phyloP scores from a whole-genome alignment of 2,329 filamentous ascomycete genomes.

The Nannizzia gypsea region DNA sequence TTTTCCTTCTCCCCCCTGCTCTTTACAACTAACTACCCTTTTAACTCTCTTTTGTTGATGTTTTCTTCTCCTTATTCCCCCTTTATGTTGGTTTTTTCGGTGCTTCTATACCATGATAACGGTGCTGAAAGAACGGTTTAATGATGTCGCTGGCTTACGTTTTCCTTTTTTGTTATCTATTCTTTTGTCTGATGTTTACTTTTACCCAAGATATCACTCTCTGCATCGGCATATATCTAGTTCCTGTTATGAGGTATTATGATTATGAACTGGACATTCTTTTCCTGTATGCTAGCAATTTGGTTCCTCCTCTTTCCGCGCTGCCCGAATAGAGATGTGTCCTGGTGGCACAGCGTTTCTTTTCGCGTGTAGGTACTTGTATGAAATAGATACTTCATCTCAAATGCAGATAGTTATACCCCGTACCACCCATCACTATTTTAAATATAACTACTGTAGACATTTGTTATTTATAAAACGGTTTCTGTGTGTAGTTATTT shows the following conservation, averaged over 20 bases:
- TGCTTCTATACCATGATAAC: background rate
- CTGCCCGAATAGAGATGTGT: background rate
- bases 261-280: background rate
- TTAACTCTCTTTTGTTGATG: background rate
- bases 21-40: background rate
- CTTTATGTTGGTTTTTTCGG: conserved; percentile 1
- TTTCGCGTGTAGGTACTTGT: background rate
- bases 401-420: background rate
- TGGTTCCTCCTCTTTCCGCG: background rate
- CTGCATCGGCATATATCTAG: background rate
- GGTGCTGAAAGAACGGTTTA: background rate
- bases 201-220: background rate
- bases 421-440: background rate
- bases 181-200: conserved; percentile 1
- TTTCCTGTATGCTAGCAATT: background rate
- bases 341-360: background rate
- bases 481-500: too few relatives aligned
- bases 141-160: conserved; percentile 4
- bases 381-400: background rate
- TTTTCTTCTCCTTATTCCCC: background rate
- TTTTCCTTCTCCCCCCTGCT: background rate
- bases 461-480: too few relatives aligned
- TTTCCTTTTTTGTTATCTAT: conserved; percentile 14
- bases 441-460: background rate
- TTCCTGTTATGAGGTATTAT: background rate